Percentiles rank a stretch among this genome's conserved stretches.
Evolutionary conservation across 441 rosid genomes (phyloP).

Genomic region (Populus trichocarpa): DNA sequence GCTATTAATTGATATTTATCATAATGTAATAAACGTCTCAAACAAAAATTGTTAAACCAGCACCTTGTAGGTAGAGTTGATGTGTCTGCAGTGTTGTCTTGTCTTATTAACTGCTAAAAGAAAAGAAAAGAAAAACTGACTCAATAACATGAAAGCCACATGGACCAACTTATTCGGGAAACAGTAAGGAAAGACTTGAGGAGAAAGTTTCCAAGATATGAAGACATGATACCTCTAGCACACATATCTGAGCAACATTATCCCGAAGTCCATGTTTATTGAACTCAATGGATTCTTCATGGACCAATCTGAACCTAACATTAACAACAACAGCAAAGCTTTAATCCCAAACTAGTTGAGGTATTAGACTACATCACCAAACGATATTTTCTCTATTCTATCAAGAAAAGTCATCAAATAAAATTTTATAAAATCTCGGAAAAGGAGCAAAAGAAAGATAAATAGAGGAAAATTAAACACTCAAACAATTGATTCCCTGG

Average conservation of each 20-base stretch:
- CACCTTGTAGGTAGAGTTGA: constrained; percentile 51
- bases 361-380: constrained; percentile 20
- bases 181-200: background rate
- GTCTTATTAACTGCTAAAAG: constrained; percentile 38
- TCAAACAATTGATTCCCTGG: background rate
- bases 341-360: constrained; percentile 18
- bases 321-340: background rate
- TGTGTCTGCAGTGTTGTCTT: constrained; percentile 29
- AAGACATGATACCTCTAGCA: constrained; percentile 63
- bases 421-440: background rate
- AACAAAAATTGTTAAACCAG: constrained; percentile 9
- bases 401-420: background rate
- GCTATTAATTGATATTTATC: background rate
- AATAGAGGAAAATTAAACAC: background rate
- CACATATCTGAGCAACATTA: constrained; percentile 98
- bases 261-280: constrained; percentile 85
- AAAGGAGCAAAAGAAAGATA: background rate
- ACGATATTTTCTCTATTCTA: constrained; percentile 4
- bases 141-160: background rate
- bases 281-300: constrained; percentile 80
- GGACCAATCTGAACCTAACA: constrained; percentile 80
- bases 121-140: constrained; percentile 11
- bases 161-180: background rate
- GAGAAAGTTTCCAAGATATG: background rate
- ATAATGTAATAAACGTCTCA: background rate